phyloP scores from a whole-genome alignment of 225 moss, liverwort and hornwort species.

The Lunularia cruciata region DNA sequence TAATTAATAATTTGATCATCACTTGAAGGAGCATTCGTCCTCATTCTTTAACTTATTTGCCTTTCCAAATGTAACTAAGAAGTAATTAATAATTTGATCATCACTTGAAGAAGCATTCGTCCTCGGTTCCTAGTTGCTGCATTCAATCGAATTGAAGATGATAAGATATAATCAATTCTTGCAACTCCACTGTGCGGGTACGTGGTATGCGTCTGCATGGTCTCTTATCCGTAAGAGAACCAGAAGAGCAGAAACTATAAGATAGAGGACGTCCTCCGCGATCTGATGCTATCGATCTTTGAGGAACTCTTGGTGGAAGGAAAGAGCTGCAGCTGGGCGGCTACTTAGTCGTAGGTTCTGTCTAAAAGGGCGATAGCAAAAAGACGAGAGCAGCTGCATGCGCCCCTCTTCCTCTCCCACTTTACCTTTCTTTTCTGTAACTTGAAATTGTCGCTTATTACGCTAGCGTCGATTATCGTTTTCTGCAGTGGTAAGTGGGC shows the following conservation, averaged over 20 bases:
- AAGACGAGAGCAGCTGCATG: conserved; percentile 1
- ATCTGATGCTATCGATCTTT: neutral
- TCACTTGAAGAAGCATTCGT: no score
- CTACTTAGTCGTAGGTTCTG: conserved; percentile 1
- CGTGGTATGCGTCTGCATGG: neutral
- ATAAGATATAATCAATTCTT: no score
- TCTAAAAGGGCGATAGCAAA: neutral
- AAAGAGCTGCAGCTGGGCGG: conserved; percentile 7
- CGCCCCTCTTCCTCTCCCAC: neutral
- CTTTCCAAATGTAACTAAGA: no score
- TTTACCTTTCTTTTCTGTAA: neutral
- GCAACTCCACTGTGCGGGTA: no score
- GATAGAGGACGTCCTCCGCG: neutral
- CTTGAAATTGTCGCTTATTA: neutral
- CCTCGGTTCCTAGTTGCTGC: no score
- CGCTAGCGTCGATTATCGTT: neutral
- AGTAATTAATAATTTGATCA: no score
- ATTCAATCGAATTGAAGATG: no score
- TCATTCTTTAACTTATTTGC: no score
- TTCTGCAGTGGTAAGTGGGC: neutral
- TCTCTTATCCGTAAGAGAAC: neutral
- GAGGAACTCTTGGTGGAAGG: neutral
- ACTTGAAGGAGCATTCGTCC: no score
- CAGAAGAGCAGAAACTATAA: neutral
- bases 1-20: no score